These are phyloP conservation scores for Quercus tomentella DNA, from an alignment of 331 rosid species.

Conservation along the genomic window DNA sequence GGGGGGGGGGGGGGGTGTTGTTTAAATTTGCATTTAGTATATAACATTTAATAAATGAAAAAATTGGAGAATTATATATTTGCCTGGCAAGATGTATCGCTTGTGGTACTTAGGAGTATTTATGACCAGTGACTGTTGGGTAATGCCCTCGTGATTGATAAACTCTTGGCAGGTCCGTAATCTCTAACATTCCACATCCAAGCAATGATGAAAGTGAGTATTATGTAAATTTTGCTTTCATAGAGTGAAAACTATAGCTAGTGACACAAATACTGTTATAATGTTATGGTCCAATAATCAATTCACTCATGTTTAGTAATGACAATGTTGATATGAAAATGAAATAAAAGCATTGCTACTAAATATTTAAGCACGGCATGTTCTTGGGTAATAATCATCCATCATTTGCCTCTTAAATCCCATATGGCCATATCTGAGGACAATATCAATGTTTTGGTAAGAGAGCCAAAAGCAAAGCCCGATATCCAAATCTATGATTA, in stretches of 20 bases:
- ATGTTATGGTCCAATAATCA: neutral
- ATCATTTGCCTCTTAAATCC: neutral
- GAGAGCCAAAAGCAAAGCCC: neutral
- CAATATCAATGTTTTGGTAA: neutral
- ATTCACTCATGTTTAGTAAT: neutral
- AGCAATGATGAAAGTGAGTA: constrained; percentile 1
- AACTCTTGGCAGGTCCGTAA: constrained; percentile 77
- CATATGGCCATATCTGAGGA: neutral
- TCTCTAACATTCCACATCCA: constrained; percentile 48
- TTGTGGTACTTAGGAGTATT: constrained; percentile 85
- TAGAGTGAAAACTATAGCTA: neutral
- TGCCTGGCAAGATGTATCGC: constrained; percentile 90
- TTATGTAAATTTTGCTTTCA: constrained; percentile 3
- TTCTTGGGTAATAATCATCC: neutral
- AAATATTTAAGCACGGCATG: neutral
- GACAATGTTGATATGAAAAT: neutral
- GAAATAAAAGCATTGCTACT: neutral
- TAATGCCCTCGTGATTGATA: constrained; percentile 74
- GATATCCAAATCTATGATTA: neutral
- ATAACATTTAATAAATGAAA: neutral
- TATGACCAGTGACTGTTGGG: constrained; percentile 79
- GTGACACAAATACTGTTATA: neutral
- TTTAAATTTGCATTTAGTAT: neutral
- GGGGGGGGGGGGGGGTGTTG: neutral
- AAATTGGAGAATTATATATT: constrained; percentile 12